These are phyloP conservation scores for Naganishia friedmannii DNA, from an alignment of 768 basidiomycete species.

Conservation along the genomic window DNA sequence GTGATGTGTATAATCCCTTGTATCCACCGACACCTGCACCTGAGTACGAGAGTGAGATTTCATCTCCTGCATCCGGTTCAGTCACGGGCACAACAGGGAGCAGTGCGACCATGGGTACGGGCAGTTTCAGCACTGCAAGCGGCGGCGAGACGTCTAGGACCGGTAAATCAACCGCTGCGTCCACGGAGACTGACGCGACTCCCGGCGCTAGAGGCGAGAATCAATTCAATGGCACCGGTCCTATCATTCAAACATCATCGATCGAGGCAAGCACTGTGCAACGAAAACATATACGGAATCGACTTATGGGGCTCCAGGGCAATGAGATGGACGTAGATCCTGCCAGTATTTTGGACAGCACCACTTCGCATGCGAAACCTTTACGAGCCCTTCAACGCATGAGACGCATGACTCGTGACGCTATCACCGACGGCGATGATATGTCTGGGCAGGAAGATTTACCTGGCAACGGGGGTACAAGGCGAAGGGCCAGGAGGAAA, in stretches of 20 bases:
- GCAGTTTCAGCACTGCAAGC: not conserved
- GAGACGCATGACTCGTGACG: slow-evolving; percentile 55
- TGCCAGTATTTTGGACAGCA: slow-evolving; percentile 68
- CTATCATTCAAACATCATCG: slow-evolving; percentile 9
- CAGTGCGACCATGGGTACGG: not conserved
- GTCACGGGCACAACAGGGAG: slow-evolving; percentile 24
- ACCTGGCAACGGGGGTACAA: not conserved
- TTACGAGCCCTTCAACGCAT: slow-evolving; percentile 69
- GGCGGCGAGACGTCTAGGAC: not conserved
- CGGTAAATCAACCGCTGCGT: slow-evolving; percentile 7
- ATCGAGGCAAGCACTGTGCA: not conserved
- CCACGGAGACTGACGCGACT: slow-evolving; percentile 8
- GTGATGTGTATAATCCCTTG: slow-evolving; percentile 67
- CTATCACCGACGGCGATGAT: slow-evolving; percentile 20
- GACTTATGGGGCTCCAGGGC: slow-evolving; percentile 44
- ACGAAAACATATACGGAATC: not conserved
- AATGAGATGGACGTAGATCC: slow-evolving; percentile 54
- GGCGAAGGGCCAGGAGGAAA: slow-evolving; percentile 34
- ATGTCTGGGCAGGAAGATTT: not conserved
- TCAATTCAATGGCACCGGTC: not conserved
- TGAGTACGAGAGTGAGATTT: slow-evolving; percentile 24
- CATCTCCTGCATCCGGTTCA: slow-evolving; percentile 34
- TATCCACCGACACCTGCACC: slow-evolving; percentile 56
- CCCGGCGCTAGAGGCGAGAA: slow-evolving; percentile 1
- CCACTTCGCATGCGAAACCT: slow-evolving; percentile 66